Base-by-base conservation (phyloP, 2,329 filamentous ascomycete genomes). In the Phaeosphaeria sp. region DNA sequence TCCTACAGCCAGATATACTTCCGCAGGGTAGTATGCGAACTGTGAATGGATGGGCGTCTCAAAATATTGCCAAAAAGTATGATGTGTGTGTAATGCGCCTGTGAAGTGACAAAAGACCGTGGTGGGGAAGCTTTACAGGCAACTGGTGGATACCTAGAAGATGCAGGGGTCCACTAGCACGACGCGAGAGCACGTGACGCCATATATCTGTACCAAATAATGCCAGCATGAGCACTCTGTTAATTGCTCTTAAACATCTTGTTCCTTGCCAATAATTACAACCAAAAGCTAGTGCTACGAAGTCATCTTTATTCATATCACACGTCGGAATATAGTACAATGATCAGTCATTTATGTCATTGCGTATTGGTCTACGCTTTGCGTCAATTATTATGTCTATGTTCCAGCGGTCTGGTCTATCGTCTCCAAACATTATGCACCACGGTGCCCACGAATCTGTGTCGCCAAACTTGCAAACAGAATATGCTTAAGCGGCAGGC, bases 151-250 rank as follows among this genome's bases (percentile, higher is more conserved):
- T 18, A 43, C 40, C n/a, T 43, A 22, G 25, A 25, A 46, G 13
- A 4, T 11, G 21, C 25, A 21, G 13, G 40, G 25, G 40, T 22
- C 25, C 18, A 22, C 30, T 36, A 18, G 5, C 15, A n/a, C 22
- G 18, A 55, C 52, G 52, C 52, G 52, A 49, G 33, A 55, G 46
- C 52, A 55, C 52, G 52, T 55, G 52, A 49, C 36, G 25, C 50
- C 39, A 49, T 21, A n/a, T n/a, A n/a, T n/a, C n/a, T n/a, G n/a
- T n/a, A n/a, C n/a, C n/a, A n/a, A n/a, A n/a, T n/a, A n/a, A n/a
- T n/a, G n/a, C n/a, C n/a, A n/a, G n/a, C 25, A 30, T 6, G 25
- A 30, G 25, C 25, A 30, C 25, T 30, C 45, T n/a, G n/a, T 48
- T 48, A 2, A 20, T 42, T 20, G 40, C 40, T 17, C 17, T 11